Evolutionary conservation across 2,329 filamentous ascomycete species (phyloP).

Genomic region (Neonectria magnoliae): DNA sequence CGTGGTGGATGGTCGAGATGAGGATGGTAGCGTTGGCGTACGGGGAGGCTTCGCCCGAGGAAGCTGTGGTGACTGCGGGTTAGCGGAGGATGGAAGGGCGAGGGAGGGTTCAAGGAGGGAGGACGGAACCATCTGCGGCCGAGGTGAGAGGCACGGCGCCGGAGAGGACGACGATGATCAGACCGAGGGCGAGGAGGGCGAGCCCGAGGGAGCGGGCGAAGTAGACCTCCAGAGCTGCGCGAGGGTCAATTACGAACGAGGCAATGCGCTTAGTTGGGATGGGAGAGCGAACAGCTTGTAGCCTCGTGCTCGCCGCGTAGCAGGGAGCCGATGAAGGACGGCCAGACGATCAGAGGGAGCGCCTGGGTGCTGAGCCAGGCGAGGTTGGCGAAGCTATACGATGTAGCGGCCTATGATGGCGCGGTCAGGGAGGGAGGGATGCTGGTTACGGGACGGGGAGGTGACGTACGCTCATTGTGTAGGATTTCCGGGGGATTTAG

Average conservation of each 20-base stretch:
- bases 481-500: not conserved
- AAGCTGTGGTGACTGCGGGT: slow-evolving; percentile 28
- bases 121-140: slow-evolving; percentile 51
- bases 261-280: not conserved
- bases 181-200: slow-evolving; percentile 70
- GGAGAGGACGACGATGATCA: slow-evolving; percentile 73
- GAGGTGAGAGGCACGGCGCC: slow-evolving; percentile 74
- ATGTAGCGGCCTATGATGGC: slow-evolving; percentile 55
- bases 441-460: too few species aligned
- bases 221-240: slow-evolving; percentile 70
- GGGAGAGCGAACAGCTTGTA: slow-evolving; percentile 43
- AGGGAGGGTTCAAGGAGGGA: too few species aligned
- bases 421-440: not conserved
- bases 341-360: slow-evolving; percentile 58
- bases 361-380: slow-evolving; percentile 62
- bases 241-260: slow-evolving; percentile 5
- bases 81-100: not conserved
- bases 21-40: slow-evolving; percentile 74
- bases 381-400: slow-evolving; percentile 62
- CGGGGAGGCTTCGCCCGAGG: slow-evolving; percentile 57
- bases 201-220: slow-evolving; percentile 78
- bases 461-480: slow-evolving; percentile 35
- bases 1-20: slow-evolving; percentile 74
- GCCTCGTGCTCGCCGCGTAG: slow-evolving; percentile 49
- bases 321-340: slow-evolving; percentile 57